Base-by-base conservation (phyloP, 2,329 filamentous ascomycete genomes). In the Epichloe sibirici region DNA sequence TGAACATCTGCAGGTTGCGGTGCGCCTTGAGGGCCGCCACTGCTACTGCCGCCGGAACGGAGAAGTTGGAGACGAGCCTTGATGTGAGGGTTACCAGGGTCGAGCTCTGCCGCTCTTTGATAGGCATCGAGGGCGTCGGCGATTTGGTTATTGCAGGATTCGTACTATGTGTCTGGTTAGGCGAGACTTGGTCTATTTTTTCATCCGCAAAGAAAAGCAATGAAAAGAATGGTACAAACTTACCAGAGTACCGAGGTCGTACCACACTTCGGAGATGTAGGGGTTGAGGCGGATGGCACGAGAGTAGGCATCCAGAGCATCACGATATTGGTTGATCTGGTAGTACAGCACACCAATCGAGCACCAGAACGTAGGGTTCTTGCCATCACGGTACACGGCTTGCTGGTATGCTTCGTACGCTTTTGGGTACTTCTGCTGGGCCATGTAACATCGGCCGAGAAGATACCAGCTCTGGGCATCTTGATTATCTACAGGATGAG, bases 381-480 rank as follows among this genome's bases (percentile, higher is more conserved):
- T 86, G 37, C 93, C 93, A 66, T 98, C 93, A 53, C 93, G 89
- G 66, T 98, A 98, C 40, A 98, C 93, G 3, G 93, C 93, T 73
- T 98, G 93, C 67, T 98, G 93, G 69, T 97, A 97, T 5, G 93
- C 91, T 66, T 98, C 93, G 63, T 97, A 97, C 0, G 93, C 93
- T 69, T 97, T 97, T 63, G 91, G 91, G 63, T 97, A 97, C 69
- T 97, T 97, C 68, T 95, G 89, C 71, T 96, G 91, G 59, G 91
- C 94, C 93, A 98, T 97, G 76, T 97, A 98, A 74, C 93, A 97
- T 61, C 93, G 84, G 44, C 93, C 93, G 49, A 98, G 82, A 31
- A 98, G 79, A 69, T 98, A 98, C 93, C 93, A 98, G 72, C 91
- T 97, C 71, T 97, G 93, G 25, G 93, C 90, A 70, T 97, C 93